phyloP scores from a whole-genome alignment of 352 stramenopile species.

The Phytophthora multivora region DNA sequence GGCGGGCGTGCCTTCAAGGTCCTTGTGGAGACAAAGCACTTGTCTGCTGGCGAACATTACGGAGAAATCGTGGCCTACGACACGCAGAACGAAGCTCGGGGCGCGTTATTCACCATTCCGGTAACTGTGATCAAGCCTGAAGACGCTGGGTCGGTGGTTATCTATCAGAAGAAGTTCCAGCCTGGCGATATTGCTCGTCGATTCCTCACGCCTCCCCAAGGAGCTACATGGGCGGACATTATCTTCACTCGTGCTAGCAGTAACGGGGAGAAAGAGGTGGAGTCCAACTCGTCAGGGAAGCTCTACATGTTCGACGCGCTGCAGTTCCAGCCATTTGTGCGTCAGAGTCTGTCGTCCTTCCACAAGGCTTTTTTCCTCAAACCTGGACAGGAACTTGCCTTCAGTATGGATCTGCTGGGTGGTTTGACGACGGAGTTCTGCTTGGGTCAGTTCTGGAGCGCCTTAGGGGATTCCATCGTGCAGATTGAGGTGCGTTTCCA shows the following conservation, averaged over 20 bases:
- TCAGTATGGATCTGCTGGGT: conserved; percentile 76
- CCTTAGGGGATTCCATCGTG: conserved; percentile 80
- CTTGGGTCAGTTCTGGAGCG: conserved; percentile 91
- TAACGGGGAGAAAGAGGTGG: conserved; percentile 45
- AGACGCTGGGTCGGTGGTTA: conserved; percentile 34
- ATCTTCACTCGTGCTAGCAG: conserved; percentile 59
- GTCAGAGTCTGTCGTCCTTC: conserved; percentile 75
- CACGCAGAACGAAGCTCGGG: conserved; percentile 59
- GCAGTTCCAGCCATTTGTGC: conserved; percentile 89
- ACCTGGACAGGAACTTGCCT: conserved; percentile 62
- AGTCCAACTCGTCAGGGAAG: conserved; percentile 72
- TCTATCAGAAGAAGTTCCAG: conserved; percentile 57
- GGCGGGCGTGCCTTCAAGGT: conserved; percentile 89
- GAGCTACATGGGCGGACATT: conserved; percentile 89
- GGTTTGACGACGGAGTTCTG: conserved; percentile 88
- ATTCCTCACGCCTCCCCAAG: conserved; percentile 80
- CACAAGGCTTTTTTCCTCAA: conserved; percentile 74
- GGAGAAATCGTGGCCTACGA: conserved; percentile 87
- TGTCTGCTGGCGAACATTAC: conserved; percentile 86
- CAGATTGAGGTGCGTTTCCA: conserved; percentile 88
- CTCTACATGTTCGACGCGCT: conserved; percentile 89
- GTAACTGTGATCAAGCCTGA: conserved; percentile 92
- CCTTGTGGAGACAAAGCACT: conserved; percentile 82
- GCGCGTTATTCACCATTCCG: conserved; percentile 89
- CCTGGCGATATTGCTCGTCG: conserved; percentile 75